Evolutionary conservation across 768 basidiomycete genomes (phyloP).

Genomic region (Tylopilus sp.): DNA sequence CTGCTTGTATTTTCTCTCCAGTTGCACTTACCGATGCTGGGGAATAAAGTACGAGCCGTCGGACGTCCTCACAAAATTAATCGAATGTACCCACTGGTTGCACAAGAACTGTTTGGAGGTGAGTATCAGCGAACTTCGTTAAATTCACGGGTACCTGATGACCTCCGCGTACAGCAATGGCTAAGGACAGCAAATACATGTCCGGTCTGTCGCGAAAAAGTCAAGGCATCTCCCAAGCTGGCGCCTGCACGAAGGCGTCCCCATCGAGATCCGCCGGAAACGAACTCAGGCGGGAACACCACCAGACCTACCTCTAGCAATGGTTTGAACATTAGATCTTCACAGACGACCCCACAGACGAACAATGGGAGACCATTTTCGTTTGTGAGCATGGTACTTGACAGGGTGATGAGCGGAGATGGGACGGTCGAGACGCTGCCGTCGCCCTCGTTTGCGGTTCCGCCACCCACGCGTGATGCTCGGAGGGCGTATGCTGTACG

Average conservation of each 20-base stretch:
- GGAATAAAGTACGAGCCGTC: constrained; percentile 52
- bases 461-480: constrained; percentile 3
- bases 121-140: constrained; percentile 12
- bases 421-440: constrained; percentile 4
- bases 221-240: constrained; percentile 32
- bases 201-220: constrained; percentile 73
- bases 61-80: constrained; percentile 64
- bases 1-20: background rate
- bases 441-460: background rate
- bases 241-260: constrained; percentile 20
- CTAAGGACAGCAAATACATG: constrained; percentile 71
- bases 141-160: background rate
- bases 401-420: constrained; percentile 19
- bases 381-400: constrained; percentile 19
- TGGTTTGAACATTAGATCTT: constrained; percentile 3
- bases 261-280: constrained; percentile 3
- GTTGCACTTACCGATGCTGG: background rate
- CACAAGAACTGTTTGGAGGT: constrained; percentile 76
- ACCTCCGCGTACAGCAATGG: constrained; percentile 59
- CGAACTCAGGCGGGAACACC: constrained; percentile 6
- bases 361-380: constrained; percentile 15
- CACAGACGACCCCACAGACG: constrained; percentile 5
- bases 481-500: constrained; percentile 11
- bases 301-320: background rate
- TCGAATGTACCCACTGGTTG: constrained; percentile 76